Base-by-base conservation (phyloP, 2,329 filamentous ascomycete species). In the Setomelanomma holmii region DNA sequence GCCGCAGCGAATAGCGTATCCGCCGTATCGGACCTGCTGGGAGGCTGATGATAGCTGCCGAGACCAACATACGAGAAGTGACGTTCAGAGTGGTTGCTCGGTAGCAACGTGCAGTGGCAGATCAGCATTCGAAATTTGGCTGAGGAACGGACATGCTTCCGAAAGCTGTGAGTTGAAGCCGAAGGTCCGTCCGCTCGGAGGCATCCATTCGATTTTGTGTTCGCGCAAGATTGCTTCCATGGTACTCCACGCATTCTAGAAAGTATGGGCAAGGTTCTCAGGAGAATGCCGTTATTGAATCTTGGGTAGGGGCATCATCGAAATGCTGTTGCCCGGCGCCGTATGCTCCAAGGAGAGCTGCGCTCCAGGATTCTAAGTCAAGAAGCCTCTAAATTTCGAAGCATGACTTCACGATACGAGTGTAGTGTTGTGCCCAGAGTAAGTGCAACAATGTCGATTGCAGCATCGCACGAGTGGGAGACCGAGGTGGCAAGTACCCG, bases 1-100 rank as follows among this genome's bases (percentile, higher is more conserved):
- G 14, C 6, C 12, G 12, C 16, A 36, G 34, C 34, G 34, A 14
- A 36, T 5, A 30, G 35, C 40, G 41, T 40, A 20, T 33, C 35
- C 35, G 34, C 17, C 38, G 27, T 30, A 24, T 24, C 23, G 16
- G 39, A 35, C 16, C 33, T 8, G 4, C 22, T 16, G 19, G 30
- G 34, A 7, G 34, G 16, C 27, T 20, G 16, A 20, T 24, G 22
- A n/a, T 14, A 38, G 35, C 10, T 36, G 33, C 46, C 40, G 23
- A 45, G 22, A 34, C 3, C 10, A 36, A 4, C n/a, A 41, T 51
- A 46, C 49, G 49, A 45, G 49, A 35, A 40, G 49, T 51, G 49
- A 51, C 49, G 49, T 51, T 36, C 16, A n/a, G 16, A 17, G 34
- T 16, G 27, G 14, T 22, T 16, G 20, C 22, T 17, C 20, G 24